Evolutionary conservation across 805 yeast genomes (phyloP), one percentile per base, ranked within the genome.

Genomic region (Candida montana): DNA sequence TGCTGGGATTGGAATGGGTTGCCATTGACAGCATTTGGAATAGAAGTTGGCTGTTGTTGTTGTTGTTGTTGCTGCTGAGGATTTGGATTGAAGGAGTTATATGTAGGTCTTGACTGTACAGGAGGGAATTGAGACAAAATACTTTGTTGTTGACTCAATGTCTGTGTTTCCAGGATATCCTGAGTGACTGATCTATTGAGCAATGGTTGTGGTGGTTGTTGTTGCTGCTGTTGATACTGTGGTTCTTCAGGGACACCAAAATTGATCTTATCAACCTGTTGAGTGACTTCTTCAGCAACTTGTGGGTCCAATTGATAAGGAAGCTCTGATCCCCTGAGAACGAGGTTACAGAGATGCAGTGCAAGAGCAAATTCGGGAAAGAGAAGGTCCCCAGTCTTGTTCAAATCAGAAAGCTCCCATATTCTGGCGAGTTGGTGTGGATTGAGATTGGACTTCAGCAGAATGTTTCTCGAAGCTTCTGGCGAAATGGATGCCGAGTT

Each of bases 331-430:
- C 96, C 96, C 54, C 79, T 79, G 49, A 86, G 69, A 0, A 82
- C 82, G 54, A 77, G 62, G 51, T 86, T 83, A 59, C 96, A 88
- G 48, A 91, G 70, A 61, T 89, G 91, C 69, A 91, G 77, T 15
- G 96, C 95, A 50, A 91, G 69, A 13, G 95, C 95, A 69, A 91
- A 91, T 60, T 91, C 97, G 1, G 98, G 98, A 57, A 90, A 91
- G 50, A 91, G 64, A 43, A 91, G 72, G 40, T 79, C 74, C 2
- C 98, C 98, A 12, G 93, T 80, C 54, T 77, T 83, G 53, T 81
- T 84, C 2, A 95, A 84, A 58, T 91, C 98, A 15, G 95, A 75
- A 46, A 91, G 69, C 20, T 83, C 80, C 98, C 98, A 91, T 45
- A 91, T 82, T 51, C 83, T 86, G 2, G 95, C 93, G 52, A 91